A percentile compares a stretch with the other conserved stretches of the same genome.
Conservation (phyloP, 164 flowering plant genomes). For the Liriodendron chinense region DNA sequence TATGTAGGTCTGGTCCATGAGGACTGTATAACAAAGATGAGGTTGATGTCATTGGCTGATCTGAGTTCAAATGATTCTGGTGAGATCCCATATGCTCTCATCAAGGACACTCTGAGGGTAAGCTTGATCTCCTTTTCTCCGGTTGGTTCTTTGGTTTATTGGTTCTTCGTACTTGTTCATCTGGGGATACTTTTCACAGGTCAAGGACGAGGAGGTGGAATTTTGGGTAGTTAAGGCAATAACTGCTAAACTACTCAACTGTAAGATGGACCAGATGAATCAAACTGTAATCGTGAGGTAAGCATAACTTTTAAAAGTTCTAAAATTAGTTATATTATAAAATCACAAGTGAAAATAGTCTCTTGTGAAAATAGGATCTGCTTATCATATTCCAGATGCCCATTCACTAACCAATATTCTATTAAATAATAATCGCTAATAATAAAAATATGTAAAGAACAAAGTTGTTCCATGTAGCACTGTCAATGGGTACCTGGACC, state of each 20-base stretch:
- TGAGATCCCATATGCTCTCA: conserved; percentile 63
- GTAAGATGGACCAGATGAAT: conserved; percentile 98
- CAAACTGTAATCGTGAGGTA: conserved; percentile 77
- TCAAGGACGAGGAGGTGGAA: conserved; percentile 81
- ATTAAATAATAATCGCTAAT: too few relatives aligned
- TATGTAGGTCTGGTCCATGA: conserved; percentile 78
- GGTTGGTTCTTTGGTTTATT: conserved; percentile 1
- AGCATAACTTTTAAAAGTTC: background rate
- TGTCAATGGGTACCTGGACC: too few relatives aligned
- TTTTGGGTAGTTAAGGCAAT: conserved; percentile 93
- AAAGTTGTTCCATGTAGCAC: too few relatives aligned
- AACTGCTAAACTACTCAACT: conserved; percentile 72
- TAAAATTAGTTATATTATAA: background rate
- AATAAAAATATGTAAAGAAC: too few relatives aligned
- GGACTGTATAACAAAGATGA: conserved; percentile 89
- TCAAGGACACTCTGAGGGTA: conserved; percentile 78
- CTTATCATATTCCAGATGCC: too few relatives aligned
- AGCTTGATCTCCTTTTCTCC: conserved; percentile 4
- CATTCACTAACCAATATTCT: too few relatives aligned
- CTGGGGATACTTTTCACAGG: conserved; percentile 29
- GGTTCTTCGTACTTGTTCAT: background rate
- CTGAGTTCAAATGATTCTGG: conserved; percentile 64
- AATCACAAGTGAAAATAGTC: background rate
- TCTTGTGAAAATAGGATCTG: background rate
- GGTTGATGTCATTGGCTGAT: conserved; percentile 83